These are phyloP conservation scores for Phyllosticta paracitricarpa DNA, from an alignment of 2,329 filamentous ascomycete species.

Conservation along the genomic window DNA sequence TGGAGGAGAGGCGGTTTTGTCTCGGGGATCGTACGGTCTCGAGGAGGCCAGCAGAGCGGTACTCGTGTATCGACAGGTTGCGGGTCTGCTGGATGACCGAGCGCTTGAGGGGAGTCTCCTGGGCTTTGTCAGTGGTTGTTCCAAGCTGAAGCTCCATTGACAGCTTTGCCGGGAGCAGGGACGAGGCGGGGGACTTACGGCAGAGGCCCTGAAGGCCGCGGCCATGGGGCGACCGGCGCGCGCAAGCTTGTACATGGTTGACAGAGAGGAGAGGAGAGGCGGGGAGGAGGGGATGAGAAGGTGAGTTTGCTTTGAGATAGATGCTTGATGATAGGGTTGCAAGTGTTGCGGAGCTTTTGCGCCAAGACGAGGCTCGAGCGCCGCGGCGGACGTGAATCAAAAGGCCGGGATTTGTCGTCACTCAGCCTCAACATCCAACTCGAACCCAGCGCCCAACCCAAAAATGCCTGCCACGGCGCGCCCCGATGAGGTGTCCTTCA, in stretches of 20 bases:
- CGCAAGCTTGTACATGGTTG: conserved; percentile 76
- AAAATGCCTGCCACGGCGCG: conserved; percentile 22
- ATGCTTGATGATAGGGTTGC: conserved; percentile 4
- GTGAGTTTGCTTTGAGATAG: conserved; percentile 7
- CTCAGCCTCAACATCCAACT: background rate
- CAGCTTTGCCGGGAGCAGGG: background rate
- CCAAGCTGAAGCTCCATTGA: conserved; percentile 7
- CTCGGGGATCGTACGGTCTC: conserved; percentile 43
- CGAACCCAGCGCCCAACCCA: conserved; percentile 4
- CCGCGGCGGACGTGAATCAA: background rate
- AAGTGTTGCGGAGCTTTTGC: conserved; percentile 4
- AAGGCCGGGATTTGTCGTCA: background rate
- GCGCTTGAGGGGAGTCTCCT: conserved; percentile 48
- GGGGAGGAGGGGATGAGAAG: conserved; percentile 22
- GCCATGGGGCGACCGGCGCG: conserved; percentile 66
- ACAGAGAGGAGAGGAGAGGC: conserved; percentile 17
- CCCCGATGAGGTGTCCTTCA: conserved; percentile 44
- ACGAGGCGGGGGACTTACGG: conserved; percentile 44
- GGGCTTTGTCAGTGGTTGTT: conserved; percentile 21
- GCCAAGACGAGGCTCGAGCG: conserved; percentile 1
- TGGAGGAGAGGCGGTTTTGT: conserved; percentile 12
- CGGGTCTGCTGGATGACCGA: conserved; percentile 67
- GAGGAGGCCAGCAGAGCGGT: conserved; percentile 87
- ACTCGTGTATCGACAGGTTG: conserved; percentile 95
- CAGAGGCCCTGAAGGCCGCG: conserved; percentile 67